phyloP scores from a whole-genome alignment of 2,329 filamentous ascomycete genomes.

The Cladophialophora carrionii region DNA sequence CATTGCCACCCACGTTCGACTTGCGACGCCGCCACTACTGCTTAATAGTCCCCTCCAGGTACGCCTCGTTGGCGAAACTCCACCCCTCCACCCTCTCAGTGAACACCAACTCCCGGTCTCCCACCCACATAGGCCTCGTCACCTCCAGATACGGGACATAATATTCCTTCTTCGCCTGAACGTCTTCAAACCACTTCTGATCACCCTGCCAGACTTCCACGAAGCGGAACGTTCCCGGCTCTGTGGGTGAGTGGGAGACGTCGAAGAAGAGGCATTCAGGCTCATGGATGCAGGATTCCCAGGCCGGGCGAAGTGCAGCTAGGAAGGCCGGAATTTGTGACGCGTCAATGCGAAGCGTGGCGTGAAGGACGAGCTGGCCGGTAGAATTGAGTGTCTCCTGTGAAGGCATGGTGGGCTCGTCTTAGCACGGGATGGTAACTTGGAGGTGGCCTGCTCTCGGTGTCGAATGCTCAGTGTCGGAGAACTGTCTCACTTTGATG shows the following conservation, averaged over 20 bases:
- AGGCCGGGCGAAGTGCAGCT: slow-evolving; percentile 6
- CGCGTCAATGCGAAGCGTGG: slow-evolving; percentile 17
- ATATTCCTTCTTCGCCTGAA: slow-evolving; percentile 6
- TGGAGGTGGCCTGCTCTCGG: background rate
- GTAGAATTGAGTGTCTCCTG: background rate
- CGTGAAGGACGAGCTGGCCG: slow-evolving; percentile 11
- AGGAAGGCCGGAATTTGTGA: slow-evolving; percentile 15
- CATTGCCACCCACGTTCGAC: background rate
- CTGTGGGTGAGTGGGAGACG: slow-evolving; percentile 12
- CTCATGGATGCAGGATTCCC: slow-evolving; percentile 8
- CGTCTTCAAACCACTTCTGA: slow-evolving; percentile 8
- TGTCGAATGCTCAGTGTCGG: background rate
- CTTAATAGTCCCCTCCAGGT: slow-evolving; percentile 10
- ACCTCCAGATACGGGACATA: slow-evolving; percentile 7
- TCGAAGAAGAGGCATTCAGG: slow-evolving; percentile 24
- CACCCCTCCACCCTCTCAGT: slow-evolving; percentile 16
- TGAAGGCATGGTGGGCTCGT: background rate
- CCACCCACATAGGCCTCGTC: slow-evolving; percentile 21
- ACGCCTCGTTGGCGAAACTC: slow-evolving; percentile 14
- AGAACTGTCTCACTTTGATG: background rate
- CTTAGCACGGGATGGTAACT: background rate
- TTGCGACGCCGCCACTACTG: background rate
- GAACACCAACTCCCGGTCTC: slow-evolving; percentile 17
- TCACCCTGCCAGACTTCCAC: slow-evolving; percentile 18
- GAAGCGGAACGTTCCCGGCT: slow-evolving; percentile 16